Evolutionary conservation across 441 rosid genomes (phyloP).

Genomic region (Daphne laureola): DNA sequence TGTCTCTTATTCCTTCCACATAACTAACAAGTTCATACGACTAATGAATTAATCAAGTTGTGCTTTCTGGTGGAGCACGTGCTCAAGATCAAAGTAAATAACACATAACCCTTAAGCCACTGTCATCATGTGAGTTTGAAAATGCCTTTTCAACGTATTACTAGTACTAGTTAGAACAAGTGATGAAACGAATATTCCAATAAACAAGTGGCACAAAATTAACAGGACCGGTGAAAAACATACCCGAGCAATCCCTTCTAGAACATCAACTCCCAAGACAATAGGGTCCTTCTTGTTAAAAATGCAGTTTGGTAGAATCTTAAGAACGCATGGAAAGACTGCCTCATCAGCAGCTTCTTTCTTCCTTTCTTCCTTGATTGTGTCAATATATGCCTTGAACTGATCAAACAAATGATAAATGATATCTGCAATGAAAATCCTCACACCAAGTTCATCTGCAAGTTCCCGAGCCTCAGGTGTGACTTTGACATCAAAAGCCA

Average conservation of each 20-base stretch:
- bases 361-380: constrained; percentile 87
- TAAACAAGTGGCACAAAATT: neutral
- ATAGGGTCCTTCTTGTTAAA: constrained; percentile 93
- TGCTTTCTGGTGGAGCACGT: too few relatives aligned
- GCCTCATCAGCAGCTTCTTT: constrained; percentile 91
- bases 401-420: constrained; percentile 92
- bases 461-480: constrained; percentile 87
- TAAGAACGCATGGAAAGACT: constrained; percentile 85
- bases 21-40: too few relatives aligned
- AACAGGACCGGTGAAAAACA: constrained; percentile 4
- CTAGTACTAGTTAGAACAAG: too few relatives aligned
- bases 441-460: constrained; percentile 82
- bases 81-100: too few relatives aligned
- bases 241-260: constrained; percentile 86
- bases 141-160: too few relatives aligned
- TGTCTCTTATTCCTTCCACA: too few relatives aligned
- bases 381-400: constrained; percentile 80
- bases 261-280: constrained; percentile 82
- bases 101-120: too few relatives aligned
- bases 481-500: constrained; percentile 96
- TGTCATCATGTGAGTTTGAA: too few relatives aligned
- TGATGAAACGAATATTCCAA: too few relatives aligned
- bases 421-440: constrained; percentile 87
- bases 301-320: constrained; percentile 68
- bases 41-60: too few relatives aligned